phyloP scores from a whole-genome alignment of 164 flowering plant species.

The Santalum album region DNA sequence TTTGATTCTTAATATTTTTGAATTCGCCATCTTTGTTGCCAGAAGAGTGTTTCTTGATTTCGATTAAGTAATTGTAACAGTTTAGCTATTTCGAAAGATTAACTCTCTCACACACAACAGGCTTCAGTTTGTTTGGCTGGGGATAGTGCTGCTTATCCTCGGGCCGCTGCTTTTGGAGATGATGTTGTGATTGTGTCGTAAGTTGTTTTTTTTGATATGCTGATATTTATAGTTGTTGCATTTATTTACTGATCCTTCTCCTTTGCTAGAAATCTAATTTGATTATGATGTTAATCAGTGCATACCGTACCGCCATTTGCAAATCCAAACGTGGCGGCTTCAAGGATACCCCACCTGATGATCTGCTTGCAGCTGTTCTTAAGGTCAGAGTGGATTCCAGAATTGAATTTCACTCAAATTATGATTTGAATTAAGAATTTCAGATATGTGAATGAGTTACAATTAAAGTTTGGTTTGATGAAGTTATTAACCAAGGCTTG shows the following conservation, averaged over 20 bases:
- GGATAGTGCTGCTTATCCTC: no score
- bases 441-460: no score
- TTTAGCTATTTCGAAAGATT: no score
- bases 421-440: no score
- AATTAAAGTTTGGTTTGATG: no score
- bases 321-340: conserved; percentile 64
- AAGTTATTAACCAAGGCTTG: not conserved
- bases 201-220: conserved; percentile 13
- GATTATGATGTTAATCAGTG: conserved; percentile 28
- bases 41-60: no score
- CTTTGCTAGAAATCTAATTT: not conserved
- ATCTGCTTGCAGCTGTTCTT: conserved; percentile 75
- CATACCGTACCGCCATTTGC: conserved; percentile 62
- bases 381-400: conserved; percentile 33
- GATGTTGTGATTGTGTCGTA: conserved; percentile 69
- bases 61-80: no score
- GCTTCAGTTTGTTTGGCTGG: no score
- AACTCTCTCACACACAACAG: no score
- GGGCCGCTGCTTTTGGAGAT: conserved; percentile 12
- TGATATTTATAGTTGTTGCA: not conserved
- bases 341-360: conserved; percentile 67
- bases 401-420: no score
- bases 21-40: no score
- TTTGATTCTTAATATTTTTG: no score
- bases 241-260: not conserved